Conservation (phyloP, 192 early-diverging fungal species). For the Pilaira anomala region DNA sequence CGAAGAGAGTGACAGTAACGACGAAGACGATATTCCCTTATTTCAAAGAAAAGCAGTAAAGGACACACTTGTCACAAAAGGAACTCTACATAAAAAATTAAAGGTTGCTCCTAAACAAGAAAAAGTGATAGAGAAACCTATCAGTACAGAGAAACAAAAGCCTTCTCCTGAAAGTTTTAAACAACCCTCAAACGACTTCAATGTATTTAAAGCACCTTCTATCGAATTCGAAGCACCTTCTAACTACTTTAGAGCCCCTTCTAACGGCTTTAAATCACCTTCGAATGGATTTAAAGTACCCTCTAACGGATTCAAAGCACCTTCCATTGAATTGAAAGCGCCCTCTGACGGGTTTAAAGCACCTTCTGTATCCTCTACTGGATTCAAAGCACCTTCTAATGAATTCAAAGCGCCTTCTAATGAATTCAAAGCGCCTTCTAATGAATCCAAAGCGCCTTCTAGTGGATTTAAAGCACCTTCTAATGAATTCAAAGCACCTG, state of each 20-base stretch:
- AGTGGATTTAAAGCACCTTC: not conserved
- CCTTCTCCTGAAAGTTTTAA: not conserved
- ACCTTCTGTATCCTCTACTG: not conserved
- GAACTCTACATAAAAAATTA: not conserved
- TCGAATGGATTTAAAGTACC: not conserved
- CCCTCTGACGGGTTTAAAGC: not conserved
- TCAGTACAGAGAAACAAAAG: not conserved
- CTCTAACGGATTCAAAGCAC: not conserved
- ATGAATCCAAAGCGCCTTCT: not conserved
- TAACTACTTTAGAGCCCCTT: not conserved
- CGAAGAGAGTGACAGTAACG: conserved; percentile 3
- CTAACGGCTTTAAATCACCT: too few relatives aligned
- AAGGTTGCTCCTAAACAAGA: not conserved
- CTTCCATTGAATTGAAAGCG: too few relatives aligned
- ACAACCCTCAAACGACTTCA: too few relatives aligned
- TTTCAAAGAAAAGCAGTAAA: conserved; percentile 3
- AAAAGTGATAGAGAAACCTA: not conserved
- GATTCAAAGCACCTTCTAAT: not conserved
- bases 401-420: not conserved
- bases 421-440: not conserved
- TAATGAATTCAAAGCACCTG: not conserved
- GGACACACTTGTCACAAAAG: not conserved
- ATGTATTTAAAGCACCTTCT: not conserved
- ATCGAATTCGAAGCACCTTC: not conserved
- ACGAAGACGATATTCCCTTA: conserved; percentile 13